These are phyloP conservation scores for Codiaeum variegatum DNA, from an alignment of 441 rosid species.

Conservation along the genomic window DNA sequence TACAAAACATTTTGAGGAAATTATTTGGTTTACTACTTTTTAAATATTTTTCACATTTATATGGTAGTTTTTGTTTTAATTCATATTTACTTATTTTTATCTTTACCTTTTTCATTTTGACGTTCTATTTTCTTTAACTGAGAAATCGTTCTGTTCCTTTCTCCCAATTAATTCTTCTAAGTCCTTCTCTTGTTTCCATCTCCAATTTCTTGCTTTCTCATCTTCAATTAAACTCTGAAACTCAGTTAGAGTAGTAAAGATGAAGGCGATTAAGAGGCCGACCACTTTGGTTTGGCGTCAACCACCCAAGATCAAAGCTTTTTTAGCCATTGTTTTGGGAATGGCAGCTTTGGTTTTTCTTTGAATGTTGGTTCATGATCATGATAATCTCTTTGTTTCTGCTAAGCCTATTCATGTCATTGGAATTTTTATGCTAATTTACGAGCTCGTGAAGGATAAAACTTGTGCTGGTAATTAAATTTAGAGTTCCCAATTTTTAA, in stretches of 20 bases:
- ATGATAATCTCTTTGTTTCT: slow-evolving; percentile 89
- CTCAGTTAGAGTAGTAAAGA: slow-evolving; percentile 9
- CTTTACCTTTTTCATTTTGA: no score
- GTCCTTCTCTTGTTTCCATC: no score
- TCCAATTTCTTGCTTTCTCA: no score
- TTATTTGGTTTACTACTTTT: no score
- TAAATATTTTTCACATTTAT: no score
- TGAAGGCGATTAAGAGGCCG: slow-evolving; percentile 60
- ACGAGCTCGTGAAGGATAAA: slow-evolving; percentile 85
- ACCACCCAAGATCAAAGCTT: slow-evolving; percentile 86
- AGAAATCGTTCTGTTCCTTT: no score
- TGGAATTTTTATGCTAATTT: slow-evolving; percentile 85
- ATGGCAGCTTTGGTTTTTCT: slow-evolving; percentile 76
- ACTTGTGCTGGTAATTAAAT: slow-evolving; percentile 71
- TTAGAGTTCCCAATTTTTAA: not conserved
- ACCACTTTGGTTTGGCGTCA: slow-evolving; percentile 74
- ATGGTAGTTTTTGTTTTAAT: no score
- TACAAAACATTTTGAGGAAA: no score
- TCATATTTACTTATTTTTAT: no score
- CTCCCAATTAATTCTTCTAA: no score
- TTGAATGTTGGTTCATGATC: slow-evolving; percentile 79
- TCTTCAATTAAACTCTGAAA: not conserved
- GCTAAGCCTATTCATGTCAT: slow-evolving; percentile 91
- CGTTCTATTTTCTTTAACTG: not conserved
- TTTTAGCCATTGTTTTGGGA: slow-evolving; percentile 74